Conservation (phyloP, 495 filamentous ascomycete species). For the Podospora bellae-mahoneyi region DNA sequence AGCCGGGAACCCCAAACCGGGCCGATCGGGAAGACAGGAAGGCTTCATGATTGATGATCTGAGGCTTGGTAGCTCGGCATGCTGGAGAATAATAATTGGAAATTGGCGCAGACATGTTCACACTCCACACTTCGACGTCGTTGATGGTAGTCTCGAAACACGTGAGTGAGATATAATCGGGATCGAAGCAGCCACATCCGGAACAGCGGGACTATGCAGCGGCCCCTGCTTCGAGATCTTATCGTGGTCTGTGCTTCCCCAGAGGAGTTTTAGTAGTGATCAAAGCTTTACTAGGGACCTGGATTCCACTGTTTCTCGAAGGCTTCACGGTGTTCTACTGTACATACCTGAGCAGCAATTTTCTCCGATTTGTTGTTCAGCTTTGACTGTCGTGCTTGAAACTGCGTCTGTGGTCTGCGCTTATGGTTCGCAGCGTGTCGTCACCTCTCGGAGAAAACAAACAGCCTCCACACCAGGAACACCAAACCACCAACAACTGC, state of each 20-base stretch:
- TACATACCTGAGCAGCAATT: conserved; percentile 1
- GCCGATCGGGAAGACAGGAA: conserved; percentile 1
- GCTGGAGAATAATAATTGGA: background rate
- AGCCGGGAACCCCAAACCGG: conserved; percentile 6
- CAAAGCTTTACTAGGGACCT: too few relatives aligned
- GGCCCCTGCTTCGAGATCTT: conserved; percentile 8
- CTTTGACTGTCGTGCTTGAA: background rate
- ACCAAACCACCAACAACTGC: background rate
- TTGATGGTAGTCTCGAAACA: background rate
- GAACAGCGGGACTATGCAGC: conserved; percentile 6
- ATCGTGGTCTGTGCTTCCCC: background rate
- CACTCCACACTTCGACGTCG: background rate
- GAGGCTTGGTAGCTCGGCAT: background rate
- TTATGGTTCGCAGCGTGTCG: background rate
- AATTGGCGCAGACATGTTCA: background rate
- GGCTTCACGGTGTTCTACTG: background rate
- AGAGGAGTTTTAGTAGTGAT: too few relatives aligned
- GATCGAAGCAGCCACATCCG: conserved; percentile 16
- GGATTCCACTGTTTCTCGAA: conserved; percentile 2
- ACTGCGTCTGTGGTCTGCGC: background rate
- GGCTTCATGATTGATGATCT: background rate
- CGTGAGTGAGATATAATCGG: conserved; percentile 2
- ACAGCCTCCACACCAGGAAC: background rate
- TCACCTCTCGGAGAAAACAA: conserved; percentile 5
- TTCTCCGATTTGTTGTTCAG: conserved; percentile 26